These are phyloP conservation scores for Leishmania aethiopica DNA, from an alignment of 208 protist species.

Conservation along the genomic window DNA sequence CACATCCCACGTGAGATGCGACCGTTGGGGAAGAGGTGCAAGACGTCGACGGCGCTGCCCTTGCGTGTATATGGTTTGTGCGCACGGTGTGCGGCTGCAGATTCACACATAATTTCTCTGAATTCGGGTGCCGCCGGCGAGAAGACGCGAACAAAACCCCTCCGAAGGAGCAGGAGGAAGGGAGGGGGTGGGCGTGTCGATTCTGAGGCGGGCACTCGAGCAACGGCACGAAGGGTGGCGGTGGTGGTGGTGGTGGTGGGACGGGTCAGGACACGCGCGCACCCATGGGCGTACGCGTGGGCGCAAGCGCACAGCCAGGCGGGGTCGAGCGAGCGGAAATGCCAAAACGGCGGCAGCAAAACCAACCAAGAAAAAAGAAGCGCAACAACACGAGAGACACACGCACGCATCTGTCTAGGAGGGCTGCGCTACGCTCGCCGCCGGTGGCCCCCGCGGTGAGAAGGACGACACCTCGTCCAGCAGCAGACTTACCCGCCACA, in stretches of 20 bases:
- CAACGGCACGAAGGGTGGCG: too few relatives aligned
- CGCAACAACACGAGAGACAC: background rate
- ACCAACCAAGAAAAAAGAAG: background rate
- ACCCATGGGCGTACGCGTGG: too few relatives aligned
- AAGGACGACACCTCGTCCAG: conserved; percentile 19
- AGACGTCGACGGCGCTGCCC: background rate
- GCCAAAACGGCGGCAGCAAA: background rate
- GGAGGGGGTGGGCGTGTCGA: too few relatives aligned
- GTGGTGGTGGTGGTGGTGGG: too few relatives aligned
- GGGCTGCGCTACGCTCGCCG: background rate
- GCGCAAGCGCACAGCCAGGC: too few relatives aligned
- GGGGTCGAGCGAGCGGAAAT: background rate
- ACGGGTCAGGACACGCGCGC: too few relatives aligned
- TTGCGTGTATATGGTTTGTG: background rate
- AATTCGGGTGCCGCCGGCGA: too few relatives aligned
- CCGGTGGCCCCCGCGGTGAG: background rate
- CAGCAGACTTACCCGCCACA: conserved; percentile 21
- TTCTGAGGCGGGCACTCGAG: too few relatives aligned
- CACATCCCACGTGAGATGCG: background rate
- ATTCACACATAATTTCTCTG: too few relatives aligned
- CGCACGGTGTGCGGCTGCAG: too few relatives aligned
- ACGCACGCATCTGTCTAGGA: background rate
- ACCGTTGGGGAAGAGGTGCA: background rate
- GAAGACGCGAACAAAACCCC: too few relatives aligned
- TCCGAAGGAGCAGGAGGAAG: too few relatives aligned